A percentile compares a stretch with the other conserved stretches of the same genome.
Evolutionary conservation across 1,284 basidiomycete species (phyloP).

Genomic region (Sutorius eximius): DNA sequence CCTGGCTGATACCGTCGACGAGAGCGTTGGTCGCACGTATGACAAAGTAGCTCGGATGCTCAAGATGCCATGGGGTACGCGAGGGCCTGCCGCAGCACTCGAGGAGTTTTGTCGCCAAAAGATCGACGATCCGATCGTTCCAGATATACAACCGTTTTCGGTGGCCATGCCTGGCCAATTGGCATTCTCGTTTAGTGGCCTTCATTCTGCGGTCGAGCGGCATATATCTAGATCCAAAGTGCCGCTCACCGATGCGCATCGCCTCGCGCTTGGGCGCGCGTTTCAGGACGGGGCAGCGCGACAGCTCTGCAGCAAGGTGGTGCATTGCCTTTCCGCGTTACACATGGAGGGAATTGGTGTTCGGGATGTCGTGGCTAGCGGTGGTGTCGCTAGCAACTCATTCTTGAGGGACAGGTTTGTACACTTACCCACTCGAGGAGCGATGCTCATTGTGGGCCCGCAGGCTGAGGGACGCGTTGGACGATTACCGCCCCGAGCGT

Average conservation of each 20-base stretch:
- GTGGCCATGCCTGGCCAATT: slow-evolving; percentile 56
- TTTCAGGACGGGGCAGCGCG: slow-evolving; percentile 74
- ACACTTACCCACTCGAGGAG: background rate
- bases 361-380: slow-evolving; percentile 73
- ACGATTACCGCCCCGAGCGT: slow-evolving; percentile 32
- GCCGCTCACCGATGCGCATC: slow-evolving; percentile 39
- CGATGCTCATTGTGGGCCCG: background rate
- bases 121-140: slow-evolving; percentile 28
- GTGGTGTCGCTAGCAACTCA: slow-evolving; percentile 87
- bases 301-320: slow-evolving; percentile 77
- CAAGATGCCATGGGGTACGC: slow-evolving; percentile 57
- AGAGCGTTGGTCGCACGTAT: slow-evolving; percentile 74
- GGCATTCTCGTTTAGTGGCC: slow-evolving; percentile 75
- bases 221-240: slow-evolving; percentile 36
- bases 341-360: slow-evolving; percentile 42
- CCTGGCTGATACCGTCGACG: slow-evolving; percentile 75
- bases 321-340: slow-evolving; percentile 57
- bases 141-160: slow-evolving; percentile 44
- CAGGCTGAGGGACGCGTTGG: slow-evolving; percentile 48
- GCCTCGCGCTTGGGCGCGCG: slow-evolving; percentile 54
- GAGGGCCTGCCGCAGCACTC: slow-evolving; percentile 74
- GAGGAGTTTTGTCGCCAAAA: slow-evolving; percentile 60
- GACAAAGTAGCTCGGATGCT: slow-evolving; percentile 80
- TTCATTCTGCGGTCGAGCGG: slow-evolving; percentile 66
- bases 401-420: slow-evolving; percentile 65